A percentile compares a stretch with the other conserved stretches of the same genome.
phyloP scores from a whole-genome alignment of 2,329 filamentous ascomycete species.

The Fusarium burgessii region DNA sequence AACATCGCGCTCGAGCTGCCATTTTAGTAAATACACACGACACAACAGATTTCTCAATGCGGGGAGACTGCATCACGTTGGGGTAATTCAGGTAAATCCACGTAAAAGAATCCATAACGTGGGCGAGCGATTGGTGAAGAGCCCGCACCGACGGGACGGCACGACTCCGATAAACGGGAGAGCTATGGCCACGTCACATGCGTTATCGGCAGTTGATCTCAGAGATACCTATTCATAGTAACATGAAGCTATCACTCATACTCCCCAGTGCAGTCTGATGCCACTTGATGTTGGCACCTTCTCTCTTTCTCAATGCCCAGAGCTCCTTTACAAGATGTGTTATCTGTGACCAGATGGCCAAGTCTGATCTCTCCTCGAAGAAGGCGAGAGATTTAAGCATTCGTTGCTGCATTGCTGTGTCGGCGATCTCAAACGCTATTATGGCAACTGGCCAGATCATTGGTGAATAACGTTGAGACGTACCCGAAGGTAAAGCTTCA shows the following conservation, averaged over 20 bases:
- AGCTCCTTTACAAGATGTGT: slow-evolving; percentile 33
- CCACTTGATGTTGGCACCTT: slow-evolving; percentile 39
- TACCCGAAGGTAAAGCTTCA: slow-evolving; percentile 30
- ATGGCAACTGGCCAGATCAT: slow-evolving; percentile 46
- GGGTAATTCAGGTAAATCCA: not conserved
- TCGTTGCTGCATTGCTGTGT: slow-evolving; percentile 33
- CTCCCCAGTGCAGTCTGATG: slow-evolving; percentile 36
- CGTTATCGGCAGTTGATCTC: not conserved
- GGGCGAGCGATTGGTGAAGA: not conserved
- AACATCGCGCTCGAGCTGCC: not conserved
- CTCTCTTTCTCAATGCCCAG: slow-evolving; percentile 33
- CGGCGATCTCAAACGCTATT: slow-evolving; percentile 36
- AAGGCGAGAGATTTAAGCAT: slow-evolving; percentile 35
- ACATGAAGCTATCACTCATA: slow-evolving; percentile 42
- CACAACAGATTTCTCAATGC: not conserved
- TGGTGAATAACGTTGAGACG: slow-evolving; percentile 36
- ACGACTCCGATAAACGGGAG: slow-evolving; percentile 1
- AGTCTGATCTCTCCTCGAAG: slow-evolving; percentile 33
- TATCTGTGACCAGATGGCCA: slow-evolving; percentile 42
- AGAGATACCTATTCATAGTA: slow-evolving; percentile 14
- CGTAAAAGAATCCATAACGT: slow-evolving; percentile 6
- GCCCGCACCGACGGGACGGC: not conserved
- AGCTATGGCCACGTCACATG: not conserved
- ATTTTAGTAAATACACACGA: not conserved
- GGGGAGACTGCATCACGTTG: not conserved